Evolutionary conservation across 257 asterid genomes (phyloP), one percentile per base, ranked within the genome.

Genomic region (Schizonepeta tenuifolia): DNA sequence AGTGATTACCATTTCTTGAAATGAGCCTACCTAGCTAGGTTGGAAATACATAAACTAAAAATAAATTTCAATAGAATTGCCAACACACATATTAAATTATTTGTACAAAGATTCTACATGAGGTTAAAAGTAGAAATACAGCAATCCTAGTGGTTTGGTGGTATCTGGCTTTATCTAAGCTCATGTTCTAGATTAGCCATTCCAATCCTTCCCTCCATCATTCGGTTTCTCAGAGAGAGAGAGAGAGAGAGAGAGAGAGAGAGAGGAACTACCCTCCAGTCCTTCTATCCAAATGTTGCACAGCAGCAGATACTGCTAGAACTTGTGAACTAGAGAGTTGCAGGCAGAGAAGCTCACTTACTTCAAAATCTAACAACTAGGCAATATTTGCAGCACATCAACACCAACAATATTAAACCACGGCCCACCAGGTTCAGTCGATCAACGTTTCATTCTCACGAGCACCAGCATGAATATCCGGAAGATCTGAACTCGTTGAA

Each of bases 401-500:
- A 38, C 12, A 38, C 43, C 1, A 36, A 7, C 43, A 38, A 38
- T 38, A 38, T 8, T 8, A 12, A 38, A 38, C 43, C 43, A 38
- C 43, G 12, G 9, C 43, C 43, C 26, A 12, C 7, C 35, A 33
- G 20, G 6, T 11, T 50, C 74, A 78, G 12, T 14, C 53, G 11
- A 78, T 69, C 26, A 81, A 62, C 15, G 84, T 53, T 11, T 74
- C 81, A 12, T 62, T 69, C 67, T 64, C 79, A 0, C 67, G 62
- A 15, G 14, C 6, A 26, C 64, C 61, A 65, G 50, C 68, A 41
- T 69, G 77, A 46, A 86, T 65, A 75, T 84, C 86, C 0, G 92
- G 95, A 72, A 88, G 89, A 38, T 83, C 78, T 2, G 87, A 41
- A 54, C 80, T 86, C 4, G 56, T 62, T 0, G 92, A 85, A 71